Evolutionary conservation across 805 yeast genomes (phyloP), one percentile per base, ranked within the genome.

Genomic region (Ogataea methanolica): DNA sequence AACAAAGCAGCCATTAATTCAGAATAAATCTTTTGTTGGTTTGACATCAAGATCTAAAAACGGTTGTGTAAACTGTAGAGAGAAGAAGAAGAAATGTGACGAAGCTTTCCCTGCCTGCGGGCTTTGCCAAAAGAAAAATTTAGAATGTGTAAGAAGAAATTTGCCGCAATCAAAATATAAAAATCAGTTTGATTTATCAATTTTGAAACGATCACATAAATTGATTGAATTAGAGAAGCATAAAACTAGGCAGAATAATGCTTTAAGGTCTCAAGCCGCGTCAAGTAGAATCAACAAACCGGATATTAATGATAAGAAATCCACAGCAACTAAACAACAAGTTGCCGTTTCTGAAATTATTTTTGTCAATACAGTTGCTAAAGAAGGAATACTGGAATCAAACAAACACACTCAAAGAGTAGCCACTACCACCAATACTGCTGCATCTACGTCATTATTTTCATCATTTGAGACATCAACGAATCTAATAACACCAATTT

Each of bases 81-180:
- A 60, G 49, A 63, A 72, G 53, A 76, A 74, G 65, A 76, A 75
- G 57, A 75, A 75, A 47, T 76, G 81, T 59, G 79, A 76, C 57
- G 76, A 76, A 54, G 56, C 53, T 8, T 69, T 66, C 46, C 81
- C 81, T 1, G 60, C 66, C 3, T 76, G 81, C 55, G 71, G 75
- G 1, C 56, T 67, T n/a, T 76, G 81, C 45, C 37, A 49, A 34
- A 65, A 61, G 46, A 60, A 62, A 42, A 54, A 57, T 12, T 37
- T 60, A 3, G 57, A 50, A 33, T 72, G 76, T 52, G 49, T 56
- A 12, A 58, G 66, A 59, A 52, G 55, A 45, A 37, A 48, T 4
- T 40, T 49, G 6, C 39, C 43, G 16, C 26, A 52, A 15, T 40
- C 48, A 31, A 47, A 49, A 3, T 36, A 43, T 17, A 50, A 50